phyloP scores from a whole-genome alignment of 768 basidiomycete genomes.

The Clavaria fumosa region DNA sequence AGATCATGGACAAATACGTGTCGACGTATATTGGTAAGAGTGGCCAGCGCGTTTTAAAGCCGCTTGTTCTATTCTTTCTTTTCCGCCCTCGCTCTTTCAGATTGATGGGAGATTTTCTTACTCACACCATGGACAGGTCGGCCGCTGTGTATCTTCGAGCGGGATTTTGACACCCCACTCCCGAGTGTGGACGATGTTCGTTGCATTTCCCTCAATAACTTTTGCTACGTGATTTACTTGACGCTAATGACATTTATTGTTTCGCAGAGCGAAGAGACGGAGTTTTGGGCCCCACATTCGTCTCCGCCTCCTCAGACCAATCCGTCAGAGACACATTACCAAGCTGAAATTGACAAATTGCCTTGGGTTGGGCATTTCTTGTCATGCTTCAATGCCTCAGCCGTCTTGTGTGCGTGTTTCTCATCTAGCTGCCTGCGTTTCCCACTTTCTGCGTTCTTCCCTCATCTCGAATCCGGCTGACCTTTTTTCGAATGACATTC shows the following conservation, averaged over 20 bases:
- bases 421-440: neutral
- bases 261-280: constrained; percentile 46
- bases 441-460: constrained; percentile 5
- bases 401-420: constrained; percentile 42
- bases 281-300: constrained; percentile 29
- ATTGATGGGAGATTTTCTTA: too few species aligned
- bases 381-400: constrained; percentile 69
- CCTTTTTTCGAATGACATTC: constrained; percentile 7
- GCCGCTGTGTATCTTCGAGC: constrained; percentile 58
- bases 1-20: constrained; percentile 67
- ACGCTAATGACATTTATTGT: neutral
- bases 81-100: constrained; percentile 4
- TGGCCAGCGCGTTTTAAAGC: too few species aligned
- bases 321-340: too few species aligned
- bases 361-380: constrained; percentile 37
- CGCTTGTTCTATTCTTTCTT: constrained; percentile 5
- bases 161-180: constrained; percentile 60
- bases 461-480: too few species aligned
- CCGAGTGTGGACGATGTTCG: constrained; percentile 46
- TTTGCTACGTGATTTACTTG: constrained; percentile 4
- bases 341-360: too few species aligned
- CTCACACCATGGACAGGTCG: constrained; percentile 28
- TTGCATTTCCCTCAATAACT: constrained; percentile 4
- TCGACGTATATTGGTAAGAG: constrained; percentile 57
- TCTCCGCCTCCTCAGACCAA: constrained; percentile 16